Evolutionary conservation across 352 stramenopile genomes (phyloP), one percentile per base, ranked within the genome.

Genomic region (Pythium periplocum): DNA sequence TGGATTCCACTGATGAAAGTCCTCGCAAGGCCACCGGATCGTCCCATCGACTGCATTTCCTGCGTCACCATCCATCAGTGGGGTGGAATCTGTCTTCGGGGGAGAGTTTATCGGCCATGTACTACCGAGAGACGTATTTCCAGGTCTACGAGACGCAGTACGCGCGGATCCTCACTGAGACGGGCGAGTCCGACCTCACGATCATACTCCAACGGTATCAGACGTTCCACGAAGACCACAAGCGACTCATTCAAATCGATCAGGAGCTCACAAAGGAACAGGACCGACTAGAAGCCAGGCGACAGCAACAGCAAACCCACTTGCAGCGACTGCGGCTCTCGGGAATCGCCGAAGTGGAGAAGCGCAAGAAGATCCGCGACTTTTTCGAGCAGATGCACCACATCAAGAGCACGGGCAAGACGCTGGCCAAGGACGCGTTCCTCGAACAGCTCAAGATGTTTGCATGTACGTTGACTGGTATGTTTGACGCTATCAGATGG

Each of bases 111-210:
- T 12, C 58, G 62, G 8, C 44, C 11, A 41, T 66, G 36, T 37
- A 55, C 34, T 45, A 62, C 48, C 67, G 73, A 1, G 75, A 89
- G 55, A 70, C 72, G n/a, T 57, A 79, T 26, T 81, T 82, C 58
- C 65, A 81, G 7, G 56, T 81, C 3, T 85, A 84, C 53, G 78
- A 89, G 55, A 66, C 55, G 0, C 74, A 87, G 41, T 89, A 83
- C 53, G 72, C 71, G 2, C 68, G 66, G 3, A 69, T 86, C 9
- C 57, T 90, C 2, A 53, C 58, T 6, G 58, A 83, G 52, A 82
- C 78, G 0, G 47, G 65, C 32, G 78, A 90, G 53, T 60, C 61
- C 6, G 74, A 90, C 42, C 43, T 84, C 12, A 62, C 48, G 7
- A 53, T 81, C 32, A 65, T 86, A 42, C 34, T 86, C 0, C 69